Percentiles rank a stretch among this genome's conserved stretches.
phyloP scores from a whole-genome alignment of 352 stramenopile species.

The Globisporangium megalacanthum region DNA sequence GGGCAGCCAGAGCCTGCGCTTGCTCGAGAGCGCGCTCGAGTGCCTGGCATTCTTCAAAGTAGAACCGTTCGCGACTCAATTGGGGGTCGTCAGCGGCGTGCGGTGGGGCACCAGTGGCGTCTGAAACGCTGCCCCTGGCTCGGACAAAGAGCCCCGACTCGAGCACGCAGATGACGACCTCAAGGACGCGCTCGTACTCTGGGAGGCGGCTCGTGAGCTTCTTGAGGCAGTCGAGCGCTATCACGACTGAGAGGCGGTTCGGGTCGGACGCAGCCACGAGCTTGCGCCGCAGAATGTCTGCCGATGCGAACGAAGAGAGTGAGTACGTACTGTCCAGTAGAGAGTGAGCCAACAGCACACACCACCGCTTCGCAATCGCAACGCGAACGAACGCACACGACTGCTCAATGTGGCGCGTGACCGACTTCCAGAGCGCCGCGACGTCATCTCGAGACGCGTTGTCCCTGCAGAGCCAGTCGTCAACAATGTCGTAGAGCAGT shows the following conservation, averaged over 20 bases:
- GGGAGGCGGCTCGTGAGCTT: constrained; percentile 48
- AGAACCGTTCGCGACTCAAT: constrained; percentile 19
- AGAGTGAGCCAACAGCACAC: neutral
- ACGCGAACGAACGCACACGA: constrained; percentile 34
- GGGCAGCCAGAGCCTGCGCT: constrained; percentile 2
- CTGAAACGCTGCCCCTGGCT: neutral
- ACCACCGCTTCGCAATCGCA: neutral
- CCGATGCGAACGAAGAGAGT: no score
- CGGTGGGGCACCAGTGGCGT: neutral
- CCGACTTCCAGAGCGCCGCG: constrained; percentile 50
- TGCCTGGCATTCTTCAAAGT: constrained; percentile 40
- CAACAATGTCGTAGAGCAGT: constrained; percentile 54
- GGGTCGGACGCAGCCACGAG: constrained; percentile 37
- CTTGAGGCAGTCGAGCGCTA: constrained; percentile 69
- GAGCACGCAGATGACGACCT: constrained; percentile 43
- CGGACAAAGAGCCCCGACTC: constrained; percentile 39
- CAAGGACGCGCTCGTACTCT: constrained; percentile 54
- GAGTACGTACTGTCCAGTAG: no score
- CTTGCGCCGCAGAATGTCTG: constrained; percentile 58
- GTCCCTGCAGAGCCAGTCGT: constrained; percentile 54
- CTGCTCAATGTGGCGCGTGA: constrained; percentile 56
- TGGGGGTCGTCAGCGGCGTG: neutral
- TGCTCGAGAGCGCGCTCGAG: constrained; percentile 13
- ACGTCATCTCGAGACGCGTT: constrained; percentile 36
- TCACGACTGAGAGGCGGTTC: constrained; percentile 43